Percentiles rank a stretch among this genome's conserved stretches.
phyloP scores from a whole-genome alignment of 228 moss, liverwort and hornwort genomes.

The Sphagnum magellanicum region DNA sequence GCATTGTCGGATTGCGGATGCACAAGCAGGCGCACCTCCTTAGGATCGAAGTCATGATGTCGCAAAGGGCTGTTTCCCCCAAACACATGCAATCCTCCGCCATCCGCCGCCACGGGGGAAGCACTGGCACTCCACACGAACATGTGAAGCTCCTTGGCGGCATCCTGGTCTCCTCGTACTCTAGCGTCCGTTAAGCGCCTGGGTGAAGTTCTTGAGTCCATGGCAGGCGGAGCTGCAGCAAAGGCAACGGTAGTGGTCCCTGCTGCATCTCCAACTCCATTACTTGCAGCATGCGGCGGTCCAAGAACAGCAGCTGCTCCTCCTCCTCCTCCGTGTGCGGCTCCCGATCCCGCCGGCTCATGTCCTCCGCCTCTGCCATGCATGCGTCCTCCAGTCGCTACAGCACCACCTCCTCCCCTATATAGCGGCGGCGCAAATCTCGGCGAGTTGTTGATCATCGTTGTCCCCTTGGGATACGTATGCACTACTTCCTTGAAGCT shows the following conservation, averaged over 20 bases:
- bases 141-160: slow-evolving; percentile 64
- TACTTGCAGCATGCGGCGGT: too few relatives aligned
- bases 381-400: slow-evolving; percentile 24
- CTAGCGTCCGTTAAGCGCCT: slow-evolving; percentile 24
- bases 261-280: too few relatives aligned
- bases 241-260: too few relatives aligned
- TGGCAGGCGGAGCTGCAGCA: slow-evolving; percentile 10
- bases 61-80: slow-evolving; percentile 40
- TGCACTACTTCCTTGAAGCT: slow-evolving; percentile 68
- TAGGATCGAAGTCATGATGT: slow-evolving; percentile 47
- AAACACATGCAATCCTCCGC: slow-evolving; percentile 59
- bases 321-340: too few relatives aligned
- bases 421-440: slow-evolving; percentile 70
- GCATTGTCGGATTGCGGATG: slow-evolving; percentile 41
- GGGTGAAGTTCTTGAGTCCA: slow-evolving; percentile 42
- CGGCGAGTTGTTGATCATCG: slow-evolving; percentile 50
- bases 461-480: slow-evolving; percentile 27
- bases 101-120: slow-evolving; percentile 44
- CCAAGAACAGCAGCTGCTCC: too few relatives aligned
- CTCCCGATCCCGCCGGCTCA: too few relatives aligned
- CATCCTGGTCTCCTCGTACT: slow-evolving; percentile 29
- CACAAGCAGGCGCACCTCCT: slow-evolving; percentile 61
- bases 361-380: slow-evolving; percentile 4
- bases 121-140: slow-evolving; percentile 63
- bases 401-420: slow-evolving; percentile 29